A percentile compares a stretch with the other conserved stretches of the same genome.
phyloP scores from a whole-genome alignment of 176 grass and related monocot species.

The Puccinellia tenuiflora region DNA sequence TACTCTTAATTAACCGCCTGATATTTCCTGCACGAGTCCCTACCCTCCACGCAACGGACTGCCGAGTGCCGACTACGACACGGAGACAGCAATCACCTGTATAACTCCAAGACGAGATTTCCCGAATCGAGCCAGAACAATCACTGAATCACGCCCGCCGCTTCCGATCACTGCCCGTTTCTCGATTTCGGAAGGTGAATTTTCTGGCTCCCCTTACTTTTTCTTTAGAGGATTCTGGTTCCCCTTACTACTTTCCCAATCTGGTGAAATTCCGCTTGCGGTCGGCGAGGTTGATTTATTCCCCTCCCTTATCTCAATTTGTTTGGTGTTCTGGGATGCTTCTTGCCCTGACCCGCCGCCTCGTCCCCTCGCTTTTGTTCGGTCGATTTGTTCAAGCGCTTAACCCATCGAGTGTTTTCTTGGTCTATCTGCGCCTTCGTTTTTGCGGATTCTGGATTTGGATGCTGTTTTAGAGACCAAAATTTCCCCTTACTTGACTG shows the following conservation, averaged over 20 bases:
- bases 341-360: neutral
- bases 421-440: neutral
- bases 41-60: neutral
- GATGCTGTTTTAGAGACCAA: neutral
- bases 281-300: neutral
- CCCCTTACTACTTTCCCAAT: neutral
- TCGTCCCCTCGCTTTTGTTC: neutral
- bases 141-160: neutral
- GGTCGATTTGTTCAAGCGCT: neutral
- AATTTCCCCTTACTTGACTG: neutral
- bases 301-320: neutral
- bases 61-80: neutral
- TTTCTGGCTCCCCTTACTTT: neutral
- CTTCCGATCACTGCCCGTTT: neutral
- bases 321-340: neutral
- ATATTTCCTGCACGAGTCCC: neutral
- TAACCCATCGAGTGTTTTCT: neutral
- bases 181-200: neutral
- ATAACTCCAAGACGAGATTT: neutral
- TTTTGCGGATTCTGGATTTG: neutral
- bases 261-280: neutral
- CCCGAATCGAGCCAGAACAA: neutral
- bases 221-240: neutral
- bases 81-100: neutral
- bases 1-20: no score